Conservation (phyloP, 441 rosid genomes). For the Pelargonium citronellum region DNA sequence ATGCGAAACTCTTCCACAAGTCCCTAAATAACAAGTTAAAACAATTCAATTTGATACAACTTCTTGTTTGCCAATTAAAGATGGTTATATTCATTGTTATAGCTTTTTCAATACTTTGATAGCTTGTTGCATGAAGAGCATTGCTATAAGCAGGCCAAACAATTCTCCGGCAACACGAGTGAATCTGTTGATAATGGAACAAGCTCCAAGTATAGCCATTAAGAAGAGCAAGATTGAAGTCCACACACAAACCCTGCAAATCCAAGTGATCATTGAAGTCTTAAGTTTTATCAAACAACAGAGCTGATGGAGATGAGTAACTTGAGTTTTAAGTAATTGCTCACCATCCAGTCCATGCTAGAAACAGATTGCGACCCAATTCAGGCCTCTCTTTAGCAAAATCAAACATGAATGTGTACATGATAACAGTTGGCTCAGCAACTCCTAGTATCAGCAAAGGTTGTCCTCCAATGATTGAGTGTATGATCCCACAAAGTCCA, state of each 20-base stretch:
- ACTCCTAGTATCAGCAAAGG: conserved; percentile 74
- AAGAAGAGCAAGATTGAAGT: conserved; percentile 61
- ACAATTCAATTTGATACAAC: neutral
- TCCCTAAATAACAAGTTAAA: conserved; percentile 35
- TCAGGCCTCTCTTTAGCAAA: conserved; percentile 31
- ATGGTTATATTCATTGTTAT: too few relatives aligned
- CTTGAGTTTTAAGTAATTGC: conserved; percentile 20
- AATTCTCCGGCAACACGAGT: conserved; percentile 81
- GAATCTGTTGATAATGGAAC: conserved; percentile 73
- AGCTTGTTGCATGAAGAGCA: conserved; percentile 82
- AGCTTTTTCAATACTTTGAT: too few relatives aligned
- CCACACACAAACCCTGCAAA: conserved; percentile 68
- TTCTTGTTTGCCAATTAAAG: neutral
- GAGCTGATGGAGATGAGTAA: too few relatives aligned
- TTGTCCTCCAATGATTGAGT: conserved; percentile 65
- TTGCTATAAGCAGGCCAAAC: conserved; percentile 73
- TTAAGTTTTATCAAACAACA: conserved; percentile 21
- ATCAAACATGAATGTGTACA: neutral
- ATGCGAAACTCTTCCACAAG: conserved; percentile 65
- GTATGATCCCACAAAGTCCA: conserved; percentile 61
- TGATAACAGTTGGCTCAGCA: conserved; percentile 75
- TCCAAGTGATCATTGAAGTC: conserved; percentile 19
- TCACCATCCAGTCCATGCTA: conserved; percentile 65
- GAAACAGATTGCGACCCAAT: conserved; percentile 53
- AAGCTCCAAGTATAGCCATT: conserved; percentile 59